These are phyloP conservation scores for Phoma herbarum DNA, from an alignment of 2,329 filamentous ascomycete genomes.

Conservation along the genomic window DNA sequence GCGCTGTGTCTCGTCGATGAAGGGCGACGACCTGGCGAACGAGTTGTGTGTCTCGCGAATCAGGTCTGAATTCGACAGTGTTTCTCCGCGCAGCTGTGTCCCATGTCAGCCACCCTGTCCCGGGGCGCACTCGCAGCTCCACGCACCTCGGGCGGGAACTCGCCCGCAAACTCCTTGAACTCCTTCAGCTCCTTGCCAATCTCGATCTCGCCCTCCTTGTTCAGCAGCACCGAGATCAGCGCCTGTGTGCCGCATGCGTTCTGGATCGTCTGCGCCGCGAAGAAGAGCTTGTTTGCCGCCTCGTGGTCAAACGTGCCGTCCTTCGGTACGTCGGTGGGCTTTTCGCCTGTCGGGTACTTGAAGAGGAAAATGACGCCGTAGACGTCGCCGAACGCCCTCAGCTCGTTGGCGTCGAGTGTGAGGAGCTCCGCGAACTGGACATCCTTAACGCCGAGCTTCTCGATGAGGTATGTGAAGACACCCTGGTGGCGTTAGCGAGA, in stretches of 20 bases:
- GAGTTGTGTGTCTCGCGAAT: constrained; percentile 80
- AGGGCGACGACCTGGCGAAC: constrained; percentile 87
- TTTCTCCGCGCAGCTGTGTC: constrained; percentile 71
- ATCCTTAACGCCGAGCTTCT: constrained; percentile 87
- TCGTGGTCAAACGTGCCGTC: constrained; percentile 84
- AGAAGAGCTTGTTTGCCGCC: constrained; percentile 83
- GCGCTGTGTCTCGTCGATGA: constrained; percentile 87
- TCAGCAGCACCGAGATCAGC: constrained; percentile 88
- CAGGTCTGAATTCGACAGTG: constrained; percentile 70
- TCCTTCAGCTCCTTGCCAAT: constrained; percentile 75
- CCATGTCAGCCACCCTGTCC: constrained; percentile 12
- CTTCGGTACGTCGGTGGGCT: constrained; percentile 71
- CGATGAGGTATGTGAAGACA: constrained; percentile 96
- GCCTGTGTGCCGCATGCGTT: constrained; percentile 98
- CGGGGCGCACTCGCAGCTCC: not conserved
- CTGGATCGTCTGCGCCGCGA: constrained; percentile 96
- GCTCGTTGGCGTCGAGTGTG: constrained; percentile 79
- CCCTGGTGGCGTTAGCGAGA: constrained; percentile 63
- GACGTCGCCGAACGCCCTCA: constrained; percentile 69
- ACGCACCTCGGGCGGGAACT: constrained; percentile 70
- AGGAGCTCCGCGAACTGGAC: constrained; percentile 98
- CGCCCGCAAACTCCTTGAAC: constrained; percentile 89
- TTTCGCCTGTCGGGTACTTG: constrained; percentile 83
- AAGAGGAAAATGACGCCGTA: constrained; percentile 99
- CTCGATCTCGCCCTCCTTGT: constrained; percentile 76